Percentiles rank a stretch among this genome's conserved stretches.
Evolutionary conservation across 176 grass and related monocot genomes (phyloP).

Genomic region (Carex pumila): DNA sequence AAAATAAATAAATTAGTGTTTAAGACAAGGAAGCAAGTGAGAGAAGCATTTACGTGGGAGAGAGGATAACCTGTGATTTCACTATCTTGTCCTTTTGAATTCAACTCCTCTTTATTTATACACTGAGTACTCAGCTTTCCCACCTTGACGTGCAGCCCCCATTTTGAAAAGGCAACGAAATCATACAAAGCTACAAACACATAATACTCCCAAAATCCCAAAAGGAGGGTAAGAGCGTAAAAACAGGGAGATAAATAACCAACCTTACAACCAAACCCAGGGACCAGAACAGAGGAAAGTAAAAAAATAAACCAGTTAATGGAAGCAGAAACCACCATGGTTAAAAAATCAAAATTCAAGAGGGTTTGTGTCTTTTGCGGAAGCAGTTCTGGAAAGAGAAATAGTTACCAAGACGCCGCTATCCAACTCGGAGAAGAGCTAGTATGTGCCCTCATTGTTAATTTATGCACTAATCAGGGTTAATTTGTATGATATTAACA

Average conservation of each 20-base stretch:
- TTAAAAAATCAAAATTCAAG: slow-evolving; percentile 47
- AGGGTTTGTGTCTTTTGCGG: slow-evolving; percentile 98
- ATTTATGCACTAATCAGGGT: not conserved
- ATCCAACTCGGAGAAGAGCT: slow-evolving; percentile 83
- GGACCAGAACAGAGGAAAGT: not conserved
- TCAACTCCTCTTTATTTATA: slow-evolving; percentile 11
- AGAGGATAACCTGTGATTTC: slow-evolving; percentile 11
- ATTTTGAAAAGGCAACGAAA: not conserved
- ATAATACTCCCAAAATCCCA: not conserved
- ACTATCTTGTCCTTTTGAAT: not conserved
- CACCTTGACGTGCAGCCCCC: not conserved
- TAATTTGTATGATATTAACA: not conserved
- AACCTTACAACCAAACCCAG: not conserved
- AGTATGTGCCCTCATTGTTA: slow-evolving; percentile 12
- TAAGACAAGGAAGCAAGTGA: slow-evolving; percentile 1
- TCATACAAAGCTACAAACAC: too few relatives aligned
- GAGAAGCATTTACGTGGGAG: slow-evolving; percentile 11
- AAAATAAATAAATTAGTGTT: not conserved
- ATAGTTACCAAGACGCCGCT: slow-evolving; percentile 87
- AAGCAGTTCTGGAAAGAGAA: slow-evolving; percentile 91
- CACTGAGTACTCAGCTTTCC: not conserved
- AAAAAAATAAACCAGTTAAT: not conserved
- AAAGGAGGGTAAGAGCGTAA: not conserved
- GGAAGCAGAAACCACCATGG: not conserved
- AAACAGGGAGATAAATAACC: not conserved